Evolutionary conservation across 768 basidiomycete genomes (phyloP), one percentile per base, ranked within the genome.

Genomic region (Tulasnella sp.): DNA sequence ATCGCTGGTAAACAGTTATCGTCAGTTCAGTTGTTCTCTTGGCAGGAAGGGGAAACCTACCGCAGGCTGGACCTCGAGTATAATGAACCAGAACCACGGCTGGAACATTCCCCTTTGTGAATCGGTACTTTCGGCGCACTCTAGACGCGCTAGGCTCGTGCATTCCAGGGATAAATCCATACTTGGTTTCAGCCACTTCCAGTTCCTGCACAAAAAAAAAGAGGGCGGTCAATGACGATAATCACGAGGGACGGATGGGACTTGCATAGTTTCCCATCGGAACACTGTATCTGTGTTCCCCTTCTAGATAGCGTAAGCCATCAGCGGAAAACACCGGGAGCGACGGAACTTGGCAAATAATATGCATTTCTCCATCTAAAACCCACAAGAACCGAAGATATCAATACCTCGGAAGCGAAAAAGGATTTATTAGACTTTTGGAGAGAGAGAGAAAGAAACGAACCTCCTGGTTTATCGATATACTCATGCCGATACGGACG

Each of bases 71-170:
- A 4, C 80, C 81, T 58, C 82, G 76, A 27, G 75, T 70, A 60
- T 88, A 89, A 59, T 89, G 84, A 0, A 86, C 74, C 4, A 89
- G 74, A 15, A 79, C 70, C n/a, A 88, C 72, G 48, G 77, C 75
- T 0, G 78, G 73, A 58, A 83, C 76, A 0, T 83, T 83, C 25
- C 83, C 83, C 61, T 83, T 85, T 37, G 66, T 54, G 32, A 90
- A 70, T 32, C 86, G 78, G 62, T 74, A 89, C 5, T 83, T 77
- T 43, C 83, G 69, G 42, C 87, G 74, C 41, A 78, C 61, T 13
- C 85, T 78, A 64, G 72, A 82, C 27, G 87, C 85, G 53, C 61
- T 68, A 7, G 68, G 61, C 56, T 89, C 86, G 37, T 67, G 66
- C 1, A 70, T 67, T 35, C 72, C 73, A 13, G 86, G 86, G n/a